Conservation (phyloP, 2,329 filamentous ascomycete species). For the Graphiopsis chlorocephala region DNA sequence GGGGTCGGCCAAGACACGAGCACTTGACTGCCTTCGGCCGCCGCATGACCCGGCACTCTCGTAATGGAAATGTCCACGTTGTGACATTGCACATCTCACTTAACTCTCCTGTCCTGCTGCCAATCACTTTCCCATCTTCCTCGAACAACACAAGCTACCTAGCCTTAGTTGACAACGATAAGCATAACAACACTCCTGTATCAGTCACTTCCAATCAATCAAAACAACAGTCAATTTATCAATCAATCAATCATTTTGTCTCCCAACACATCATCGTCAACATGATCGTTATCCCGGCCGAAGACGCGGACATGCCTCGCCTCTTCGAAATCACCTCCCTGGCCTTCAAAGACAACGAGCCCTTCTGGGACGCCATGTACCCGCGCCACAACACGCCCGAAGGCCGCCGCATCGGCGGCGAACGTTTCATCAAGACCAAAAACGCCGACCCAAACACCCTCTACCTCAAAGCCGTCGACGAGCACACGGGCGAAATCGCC, state of each 20-base stretch:
- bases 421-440: slow-evolving; percentile 25
- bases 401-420: slow-evolving; percentile 25
- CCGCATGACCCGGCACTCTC: slow-evolving; percentile 12
- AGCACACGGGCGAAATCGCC: slow-evolving; percentile 25
- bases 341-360: slow-evolving; percentile 31
- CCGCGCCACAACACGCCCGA: slow-evolving; percentile 27
- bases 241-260: background rate
- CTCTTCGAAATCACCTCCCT: slow-evolving; percentile 31
- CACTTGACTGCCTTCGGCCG: slow-evolving; percentile 6
- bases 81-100: slow-evolving; percentile 1
- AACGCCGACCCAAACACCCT: slow-evolving; percentile 25
- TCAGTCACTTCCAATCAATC: background rate
- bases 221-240: background rate
- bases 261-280: background rate
- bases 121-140: background rate
- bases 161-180: background rate
- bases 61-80: slow-evolving; percentile 10
- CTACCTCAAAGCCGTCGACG: slow-evolving; percentile 32
- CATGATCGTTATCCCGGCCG: slow-evolving; percentile 24
- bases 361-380: slow-evolving; percentile 28
- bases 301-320: slow-evolving; percentile 30
- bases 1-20: background rate
- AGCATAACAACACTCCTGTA: background rate
- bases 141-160: background rate
- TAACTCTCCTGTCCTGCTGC: background rate